These are phyloP conservation scores for Trifolium dubium DNA, from an alignment of 306 rosid species.

Conservation along the genomic window DNA sequence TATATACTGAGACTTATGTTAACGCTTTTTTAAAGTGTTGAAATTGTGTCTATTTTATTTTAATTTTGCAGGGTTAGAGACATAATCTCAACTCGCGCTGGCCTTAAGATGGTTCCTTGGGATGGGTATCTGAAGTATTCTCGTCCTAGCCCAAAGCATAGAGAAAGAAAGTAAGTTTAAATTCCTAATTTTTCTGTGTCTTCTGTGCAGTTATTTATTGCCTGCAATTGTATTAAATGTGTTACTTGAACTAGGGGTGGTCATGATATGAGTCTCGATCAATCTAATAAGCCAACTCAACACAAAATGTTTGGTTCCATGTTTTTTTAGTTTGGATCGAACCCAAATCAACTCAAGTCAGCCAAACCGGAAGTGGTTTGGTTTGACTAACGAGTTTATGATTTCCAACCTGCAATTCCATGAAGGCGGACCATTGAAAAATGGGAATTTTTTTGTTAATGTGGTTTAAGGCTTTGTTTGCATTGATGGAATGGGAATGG, in stretches of 20 bases:
- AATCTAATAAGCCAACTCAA: background rate
- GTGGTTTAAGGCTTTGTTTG: too few relatives aligned
- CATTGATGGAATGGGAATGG: too few relatives aligned
- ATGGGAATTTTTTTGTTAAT: background rate
- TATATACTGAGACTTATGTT: conserved; percentile 8
- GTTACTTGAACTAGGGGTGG: background rate
- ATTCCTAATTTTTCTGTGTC: conserved; percentile 11
- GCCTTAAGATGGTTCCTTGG: conserved; percentile 96
- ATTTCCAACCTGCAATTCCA: background rate
- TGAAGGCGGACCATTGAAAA: background rate
- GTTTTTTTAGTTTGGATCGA: background rate
- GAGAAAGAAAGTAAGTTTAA: conserved; percentile 71
- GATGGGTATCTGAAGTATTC: conserved; percentile 96
- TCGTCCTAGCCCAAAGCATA: conserved; percentile 92
- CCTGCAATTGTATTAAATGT: background rate
- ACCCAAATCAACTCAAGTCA: background rate
- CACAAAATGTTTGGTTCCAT: background rate
- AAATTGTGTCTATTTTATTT: conserved; percentile 10
- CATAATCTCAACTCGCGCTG: conserved; percentile 85
- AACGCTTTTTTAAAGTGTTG: conserved; percentile 7
- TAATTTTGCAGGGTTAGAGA: conserved; percentile 75
- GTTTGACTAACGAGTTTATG: background rate
- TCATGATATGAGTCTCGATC: background rate
- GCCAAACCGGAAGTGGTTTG: background rate
- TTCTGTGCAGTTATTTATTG: background rate